A percentile compares a stretch with the other conserved stretches of the same genome.
phyloP scores from a whole-genome alignment of 2,329 filamentous ascomycete species.

The Aspergillus niger region DNA sequence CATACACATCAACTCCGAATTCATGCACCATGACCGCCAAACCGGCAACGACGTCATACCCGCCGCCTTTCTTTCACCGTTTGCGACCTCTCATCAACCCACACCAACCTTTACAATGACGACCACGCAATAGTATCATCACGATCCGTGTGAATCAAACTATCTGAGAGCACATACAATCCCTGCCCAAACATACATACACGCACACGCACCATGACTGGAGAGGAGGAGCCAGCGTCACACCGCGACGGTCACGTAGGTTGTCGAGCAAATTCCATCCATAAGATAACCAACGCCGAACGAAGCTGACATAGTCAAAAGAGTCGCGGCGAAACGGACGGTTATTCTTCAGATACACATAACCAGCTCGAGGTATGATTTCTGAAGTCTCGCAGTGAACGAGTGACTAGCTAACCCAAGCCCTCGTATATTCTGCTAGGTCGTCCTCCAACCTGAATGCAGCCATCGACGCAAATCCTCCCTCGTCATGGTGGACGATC shows the following conservation, averaged over 20 bases:
- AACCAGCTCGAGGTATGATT: conserved; percentile 38
- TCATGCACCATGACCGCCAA: background rate
- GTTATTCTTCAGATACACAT: conserved; percentile 30
- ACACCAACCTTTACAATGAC: background rate
- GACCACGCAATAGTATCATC: background rate
- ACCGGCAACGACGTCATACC: conserved; percentile 30
- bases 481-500: conserved; percentile 50
- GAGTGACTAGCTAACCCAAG: background rate
- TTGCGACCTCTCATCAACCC: conserved; percentile 16
- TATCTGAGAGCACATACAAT: no score
- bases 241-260: conserved; percentile 24
- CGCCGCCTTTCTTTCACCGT: conserved; percentile 16
- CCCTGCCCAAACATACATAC: no score
- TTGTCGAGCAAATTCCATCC: conserved; percentile 8
- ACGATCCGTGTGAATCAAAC: background rate
- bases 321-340: conserved; percentile 35
- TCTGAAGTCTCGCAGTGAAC: background rate
- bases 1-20: background rate
- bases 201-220: no score
- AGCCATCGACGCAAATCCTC: conserved; percentile 63
- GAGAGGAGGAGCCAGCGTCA: background rate
- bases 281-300: background rate
- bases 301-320: conserved; percentile 22
- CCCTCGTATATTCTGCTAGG: conserved; percentile 41
- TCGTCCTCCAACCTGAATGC: conserved; percentile 57